Evolutionary conservation across 371 early-diverging fungal genomes (phyloP).

Genomic region (Apophysomyces variabilis): DNA sequence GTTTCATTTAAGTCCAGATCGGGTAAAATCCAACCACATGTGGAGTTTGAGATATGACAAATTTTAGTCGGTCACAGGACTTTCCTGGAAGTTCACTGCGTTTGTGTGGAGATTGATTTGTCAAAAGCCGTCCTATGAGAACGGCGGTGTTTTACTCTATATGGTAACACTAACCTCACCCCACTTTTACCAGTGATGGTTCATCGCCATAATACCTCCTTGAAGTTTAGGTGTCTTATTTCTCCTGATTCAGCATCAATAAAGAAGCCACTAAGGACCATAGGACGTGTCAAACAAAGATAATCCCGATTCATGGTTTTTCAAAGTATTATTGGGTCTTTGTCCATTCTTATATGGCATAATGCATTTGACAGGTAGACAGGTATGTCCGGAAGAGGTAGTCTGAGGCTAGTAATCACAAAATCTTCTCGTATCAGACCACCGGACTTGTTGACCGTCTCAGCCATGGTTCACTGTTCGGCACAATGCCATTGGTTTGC

Average conservation of each 20-base stretch:
- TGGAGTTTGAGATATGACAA: background rate
- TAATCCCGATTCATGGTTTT: too few species aligned
- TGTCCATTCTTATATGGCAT: too few species aligned
- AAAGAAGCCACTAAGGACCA: too few species aligned
- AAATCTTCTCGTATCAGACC: slow-evolving; percentile 20
- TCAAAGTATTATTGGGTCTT: too few species aligned
- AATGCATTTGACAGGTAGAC: background rate
- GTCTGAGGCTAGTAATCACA: slow-evolving; percentile 57
- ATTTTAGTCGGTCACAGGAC: slow-evolving; percentile 4
- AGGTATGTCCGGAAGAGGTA: slow-evolving; percentile 10
- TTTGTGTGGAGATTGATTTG: slow-evolving; percentile 21
- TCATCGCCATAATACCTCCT: too few species aligned
- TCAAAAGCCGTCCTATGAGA: slow-evolving; percentile 33
- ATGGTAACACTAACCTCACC: slow-evolving; percentile 17
- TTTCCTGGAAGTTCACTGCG: background rate
- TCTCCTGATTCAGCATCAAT: too few species aligned
- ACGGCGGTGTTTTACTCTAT: slow-evolving; percentile 11
- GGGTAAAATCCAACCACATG: too few species aligned
- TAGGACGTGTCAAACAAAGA: too few species aligned
- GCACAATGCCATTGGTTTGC: slow-evolving; percentile 24
- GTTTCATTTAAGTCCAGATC: too few species aligned
- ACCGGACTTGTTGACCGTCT: slow-evolving; percentile 6
- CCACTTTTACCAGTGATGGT: background rate
- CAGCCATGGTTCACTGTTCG: slow-evolving; percentile 21
- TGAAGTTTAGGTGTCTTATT: too few species aligned